phyloP scores from a whole-genome alignment of 176 grass and related monocot species.

The Elymus sibiricus region DNA sequence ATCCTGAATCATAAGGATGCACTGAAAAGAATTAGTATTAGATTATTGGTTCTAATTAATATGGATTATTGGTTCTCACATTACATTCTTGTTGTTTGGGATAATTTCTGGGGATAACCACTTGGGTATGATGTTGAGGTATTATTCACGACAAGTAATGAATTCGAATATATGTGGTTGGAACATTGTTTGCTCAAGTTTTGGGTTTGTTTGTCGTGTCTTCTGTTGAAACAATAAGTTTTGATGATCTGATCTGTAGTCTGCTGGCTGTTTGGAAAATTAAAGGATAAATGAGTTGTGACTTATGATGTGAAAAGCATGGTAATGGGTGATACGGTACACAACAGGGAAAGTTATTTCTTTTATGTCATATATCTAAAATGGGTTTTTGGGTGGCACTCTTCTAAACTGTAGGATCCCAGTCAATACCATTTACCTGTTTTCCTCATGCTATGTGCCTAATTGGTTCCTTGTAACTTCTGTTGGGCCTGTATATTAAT shows the following conservation, averaged over 20 bases:
- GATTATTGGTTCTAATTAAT: not conserved
- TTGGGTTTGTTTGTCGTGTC: not conserved
- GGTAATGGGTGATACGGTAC: not conserved
- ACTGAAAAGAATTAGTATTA: slow-evolving; percentile 2
- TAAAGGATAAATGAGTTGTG: not conserved
- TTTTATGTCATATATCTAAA: not conserved
- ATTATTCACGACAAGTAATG: not conserved
- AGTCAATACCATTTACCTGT: not conserved
- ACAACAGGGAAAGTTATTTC: not conserved
- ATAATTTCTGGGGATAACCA: not conserved
- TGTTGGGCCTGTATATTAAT: not conserved
- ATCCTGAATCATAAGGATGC: not conserved
- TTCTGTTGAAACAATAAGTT: not conserved
- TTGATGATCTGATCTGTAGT: not conserved
- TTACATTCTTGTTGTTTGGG: not conserved
- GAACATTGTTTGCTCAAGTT: not conserved
- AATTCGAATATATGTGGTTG: not conserved
- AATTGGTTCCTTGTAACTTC: not conserved
- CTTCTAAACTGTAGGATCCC: not conserved
- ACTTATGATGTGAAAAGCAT: slow-evolving; percentile 5
- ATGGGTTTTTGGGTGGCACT: not conserved
- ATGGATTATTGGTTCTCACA: not conserved
- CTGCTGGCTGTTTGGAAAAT: not conserved
- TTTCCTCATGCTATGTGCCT: not conserved
- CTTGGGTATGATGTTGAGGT: not conserved